Evolutionary conservation across 768 basidiomycete species (phyloP).

Genomic region (Cyathus striatus): DNA sequence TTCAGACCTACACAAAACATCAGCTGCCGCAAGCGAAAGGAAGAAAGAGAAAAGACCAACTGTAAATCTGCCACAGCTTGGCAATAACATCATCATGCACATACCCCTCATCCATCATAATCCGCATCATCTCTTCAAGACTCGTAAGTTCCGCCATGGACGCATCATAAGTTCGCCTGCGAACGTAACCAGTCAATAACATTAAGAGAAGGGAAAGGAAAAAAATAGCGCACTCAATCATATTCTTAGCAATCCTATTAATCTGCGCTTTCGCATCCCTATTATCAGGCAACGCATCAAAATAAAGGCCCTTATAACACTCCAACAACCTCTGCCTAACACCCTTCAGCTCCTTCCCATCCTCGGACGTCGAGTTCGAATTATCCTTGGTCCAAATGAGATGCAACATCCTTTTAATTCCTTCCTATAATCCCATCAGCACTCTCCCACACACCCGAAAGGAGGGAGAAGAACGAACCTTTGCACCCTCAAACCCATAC

Average conservation of each 20-base stretch:
- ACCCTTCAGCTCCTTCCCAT: constrained; percentile 75
- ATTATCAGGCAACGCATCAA: constrained; percentile 72
- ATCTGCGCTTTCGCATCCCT: constrained; percentile 76
- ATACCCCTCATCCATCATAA: constrained; percentile 88
- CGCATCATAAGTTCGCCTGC: constrained; percentile 84
- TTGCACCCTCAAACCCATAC: constrained; percentile 75
- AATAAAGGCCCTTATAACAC: constrained; percentile 83
- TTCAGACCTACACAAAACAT: constrained; percentile 51
- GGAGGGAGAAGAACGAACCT: no score
- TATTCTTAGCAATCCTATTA: constrained; percentile 90
- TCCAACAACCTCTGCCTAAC: constrained; percentile 84
- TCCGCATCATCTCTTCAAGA: constrained; percentile 93
- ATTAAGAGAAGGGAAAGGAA: neutral
- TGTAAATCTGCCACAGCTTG: constrained; percentile 96
- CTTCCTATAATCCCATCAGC: constrained; percentile 42
- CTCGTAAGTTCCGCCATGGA: constrained; percentile 94
- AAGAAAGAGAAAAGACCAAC: constrained; percentile 38
- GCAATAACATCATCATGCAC: constrained; percentile 81
- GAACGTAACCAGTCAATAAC: neutral
- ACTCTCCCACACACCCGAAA: no score
- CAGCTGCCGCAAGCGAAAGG: neutral
- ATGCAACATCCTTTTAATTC: constrained; percentile 95
- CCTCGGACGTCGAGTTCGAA: constrained; percentile 60
- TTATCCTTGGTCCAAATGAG: constrained; percentile 97
- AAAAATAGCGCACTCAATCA: constrained; percentile 74